Base-by-base conservation (phyloP, 352 stramenopile species). In the Salisapilia sapeloensis region DNA sequence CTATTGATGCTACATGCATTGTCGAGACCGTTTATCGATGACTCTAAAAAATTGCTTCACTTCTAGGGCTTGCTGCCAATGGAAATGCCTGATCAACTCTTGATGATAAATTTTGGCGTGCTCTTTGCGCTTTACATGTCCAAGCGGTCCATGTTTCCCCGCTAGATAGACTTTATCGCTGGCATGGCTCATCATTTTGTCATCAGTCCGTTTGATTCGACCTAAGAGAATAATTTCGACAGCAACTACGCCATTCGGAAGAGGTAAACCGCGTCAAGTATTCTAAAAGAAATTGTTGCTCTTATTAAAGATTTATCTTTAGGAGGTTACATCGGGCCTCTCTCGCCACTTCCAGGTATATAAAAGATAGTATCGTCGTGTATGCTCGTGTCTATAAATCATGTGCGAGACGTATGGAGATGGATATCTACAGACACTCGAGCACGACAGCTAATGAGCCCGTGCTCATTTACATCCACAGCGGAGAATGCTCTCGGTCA, bases 401-500 rank as follows among this genome's bases (percentile, higher is more conserved):
- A 22, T 61, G 54, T 35, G 66, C 55, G 9, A 54, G 30, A 5
- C 47, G 56, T 24, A 28, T 81, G 40, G 42, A 59, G 23, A 81
- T 81, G 65, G 64, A 81, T 42, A 52, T 81, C 16, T 81, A 75
- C 41, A 59, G 50, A 29, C 53, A 69, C 39, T 33, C 26, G 15
- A 38, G 58, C 22, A 33, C 44, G 22, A 47, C 49, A 14, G 18
- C 46, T 12, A 65, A 72, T 25, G 61, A 62, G 6, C 65, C 65
- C 1, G 58, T 81, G 20, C 64, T 81, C 24, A 30, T 81, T 13
- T 81, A 76, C 33, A 56, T 81, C 29, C 65, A 81, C 26, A 63
- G 65, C 25, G 65, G 65, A 20, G 65, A 63, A 1, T 81, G 65
- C 62, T 37, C 79, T 34, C 50, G 76, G 12, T 62, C 62, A 21